Evolutionary conservation across 495 filamentous ascomycete species (phyloP).

Genomic region (Immersiella caudata): DNA sequence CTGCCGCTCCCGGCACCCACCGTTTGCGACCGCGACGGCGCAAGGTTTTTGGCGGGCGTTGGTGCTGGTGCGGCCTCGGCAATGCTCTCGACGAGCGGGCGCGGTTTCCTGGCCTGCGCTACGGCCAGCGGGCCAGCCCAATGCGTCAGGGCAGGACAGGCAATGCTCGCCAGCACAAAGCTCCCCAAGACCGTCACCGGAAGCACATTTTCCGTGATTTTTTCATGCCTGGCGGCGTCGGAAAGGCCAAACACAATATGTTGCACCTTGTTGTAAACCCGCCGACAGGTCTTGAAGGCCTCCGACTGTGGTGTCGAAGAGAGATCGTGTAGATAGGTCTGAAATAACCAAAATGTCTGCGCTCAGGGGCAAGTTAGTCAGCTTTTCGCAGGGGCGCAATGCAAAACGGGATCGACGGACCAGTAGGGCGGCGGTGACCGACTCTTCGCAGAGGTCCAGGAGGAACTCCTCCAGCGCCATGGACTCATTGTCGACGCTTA

Average conservation of each 20-base stretch:
- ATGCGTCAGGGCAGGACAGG: conserved; percentile 54
- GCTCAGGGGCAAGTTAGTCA: conserved; percentile 20
- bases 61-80: conserved; percentile 51
- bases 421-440: conserved; percentile 73
- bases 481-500: conserved; percentile 79
- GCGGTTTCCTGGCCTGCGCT: conserved; percentile 71
- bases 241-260: conserved; percentile 73
- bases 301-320: conserved; percentile 66
- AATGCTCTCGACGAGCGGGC: conserved; percentile 57
- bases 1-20: conserved; percentile 52
- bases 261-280: conserved; percentile 80
- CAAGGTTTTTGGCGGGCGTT: conserved; percentile 44
- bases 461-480: conserved; percentile 83
- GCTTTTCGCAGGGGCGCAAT: not conserved
- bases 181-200: conserved; percentile 73
- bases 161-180: conserved; percentile 67
- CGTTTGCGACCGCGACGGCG: conserved; percentile 64
- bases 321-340: conserved; percentile 78
- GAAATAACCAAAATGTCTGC: conserved; percentile 83
- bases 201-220: conserved; percentile 73
- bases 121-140: conserved; percentile 72
- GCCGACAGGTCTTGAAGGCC: conserved; percentile 70
- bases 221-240: conserved; percentile 63
- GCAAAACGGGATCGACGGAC: conserved; percentile 46
- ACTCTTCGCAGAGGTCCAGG: conserved; percentile 77